Evolutionary conservation across 1,284 basidiomycete species (phyloP).

Genomic region (Rhodotorula sp.): DNA sequence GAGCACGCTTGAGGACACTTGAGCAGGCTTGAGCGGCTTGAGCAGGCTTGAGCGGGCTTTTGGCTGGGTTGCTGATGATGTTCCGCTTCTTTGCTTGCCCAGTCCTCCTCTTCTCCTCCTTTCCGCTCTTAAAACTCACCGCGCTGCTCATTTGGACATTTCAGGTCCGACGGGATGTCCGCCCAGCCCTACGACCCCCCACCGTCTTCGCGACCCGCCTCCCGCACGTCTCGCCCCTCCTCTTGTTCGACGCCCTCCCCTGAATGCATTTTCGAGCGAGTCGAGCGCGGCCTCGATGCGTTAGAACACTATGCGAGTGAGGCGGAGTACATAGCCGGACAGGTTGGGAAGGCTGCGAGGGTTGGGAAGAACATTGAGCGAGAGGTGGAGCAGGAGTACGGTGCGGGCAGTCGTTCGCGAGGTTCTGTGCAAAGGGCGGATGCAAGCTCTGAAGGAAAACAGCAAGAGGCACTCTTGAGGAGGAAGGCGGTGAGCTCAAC

Average conservation of each 20-base stretch:
- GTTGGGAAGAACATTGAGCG: neutral
- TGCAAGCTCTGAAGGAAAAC: neutral
- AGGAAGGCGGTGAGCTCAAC: neutral
- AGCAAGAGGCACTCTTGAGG: neutral
- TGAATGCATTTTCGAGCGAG: neutral
- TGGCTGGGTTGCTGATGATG: neutral
- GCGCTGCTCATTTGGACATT: no score
- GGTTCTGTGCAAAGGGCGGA: no score
- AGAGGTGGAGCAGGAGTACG: slow-evolving; percentile 5
- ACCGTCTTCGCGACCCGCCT: neutral
- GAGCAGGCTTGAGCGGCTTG: no score
- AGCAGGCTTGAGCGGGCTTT: neutral
- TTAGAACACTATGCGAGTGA: neutral
- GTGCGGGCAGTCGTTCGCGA: neutral
- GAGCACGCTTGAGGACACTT: no score
- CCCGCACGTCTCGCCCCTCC: neutral
- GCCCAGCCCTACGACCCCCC: slow-evolving; percentile 4
- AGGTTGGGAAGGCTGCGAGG: neutral
- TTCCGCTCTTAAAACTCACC: neutral
- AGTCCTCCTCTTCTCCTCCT: neutral
- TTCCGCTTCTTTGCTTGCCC: neutral
- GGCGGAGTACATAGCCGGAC: neutral
- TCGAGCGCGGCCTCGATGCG: neutral
- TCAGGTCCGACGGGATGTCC: neutral
- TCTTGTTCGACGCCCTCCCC: neutral